A percentile compares a stretch with the other conserved stretches of the same genome.
These are phyloP conservation scores for Coniella vitis DNA, from an alignment of 2,329 filamentous ascomycete species.

Conservation along the genomic window DNA sequence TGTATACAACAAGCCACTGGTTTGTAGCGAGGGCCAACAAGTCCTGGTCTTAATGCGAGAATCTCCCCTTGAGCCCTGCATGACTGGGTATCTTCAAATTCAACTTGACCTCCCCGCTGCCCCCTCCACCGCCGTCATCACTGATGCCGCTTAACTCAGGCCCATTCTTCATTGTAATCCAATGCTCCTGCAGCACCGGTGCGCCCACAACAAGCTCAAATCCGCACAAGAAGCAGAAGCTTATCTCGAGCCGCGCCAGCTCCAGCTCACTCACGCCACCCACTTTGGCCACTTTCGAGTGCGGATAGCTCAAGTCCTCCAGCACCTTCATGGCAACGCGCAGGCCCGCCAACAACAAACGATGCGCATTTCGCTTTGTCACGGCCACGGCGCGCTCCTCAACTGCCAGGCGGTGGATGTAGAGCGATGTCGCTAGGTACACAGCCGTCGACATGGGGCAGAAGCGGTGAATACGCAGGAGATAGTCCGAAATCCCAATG, in stretches of 20 bases:
- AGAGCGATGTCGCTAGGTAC: slow-evolving; percentile 81
- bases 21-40: no score
- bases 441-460: slow-evolving; percentile 93
- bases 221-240: slow-evolving; percentile 78
- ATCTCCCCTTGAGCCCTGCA: background rate
- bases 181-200: slow-evolving; percentile 56
- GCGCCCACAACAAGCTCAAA: slow-evolving; percentile 68
- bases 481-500: slow-evolving; percentile 77
- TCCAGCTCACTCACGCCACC: slow-evolving; percentile 81
- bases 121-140: background rate
- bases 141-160: slow-evolving; percentile 7
- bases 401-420: slow-evolving; percentile 77
- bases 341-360: slow-evolving; percentile 75
- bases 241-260: slow-evolving; percentile 79
- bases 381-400: slow-evolving; percentile 72
- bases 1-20: no score
- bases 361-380: slow-evolving; percentile 77
- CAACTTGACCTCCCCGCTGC: background rate
- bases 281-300: slow-evolving; percentile 76
- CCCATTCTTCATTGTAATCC: slow-evolving; percentile 48
- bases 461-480: slow-evolving; percentile 78
- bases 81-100: slow-evolving; percentile 2
- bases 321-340: slow-evolving; percentile 88
- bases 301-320: slow-evolving; percentile 86
- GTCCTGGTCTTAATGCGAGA: slow-evolving; percentile 1